Evolutionary conservation across 1,284 basidiomycete genomes (phyloP).

Genomic region (Trichosporon ovoides): DNA sequence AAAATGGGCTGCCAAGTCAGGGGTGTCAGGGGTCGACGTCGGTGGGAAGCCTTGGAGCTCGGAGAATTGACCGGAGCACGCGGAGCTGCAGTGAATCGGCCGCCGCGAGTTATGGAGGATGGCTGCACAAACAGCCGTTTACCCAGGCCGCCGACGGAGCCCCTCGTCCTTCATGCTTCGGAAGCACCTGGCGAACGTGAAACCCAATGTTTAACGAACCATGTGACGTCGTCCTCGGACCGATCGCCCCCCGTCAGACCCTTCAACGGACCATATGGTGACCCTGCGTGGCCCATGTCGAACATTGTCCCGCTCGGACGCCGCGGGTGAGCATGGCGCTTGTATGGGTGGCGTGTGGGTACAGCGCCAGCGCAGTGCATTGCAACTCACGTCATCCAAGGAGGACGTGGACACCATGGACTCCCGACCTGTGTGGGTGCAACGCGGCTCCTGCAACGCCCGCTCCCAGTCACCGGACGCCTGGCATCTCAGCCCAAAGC

Average conservation of each 20-base stretch:
- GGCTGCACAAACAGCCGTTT: background rate
- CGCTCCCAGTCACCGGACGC: too few relatives aligned
- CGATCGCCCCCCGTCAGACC: background rate
- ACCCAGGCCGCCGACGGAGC: background rate
- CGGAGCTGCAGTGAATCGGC: background rate
- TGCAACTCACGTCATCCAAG: background rate
- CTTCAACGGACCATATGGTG: too few relatives aligned
- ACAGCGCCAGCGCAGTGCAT: background rate
- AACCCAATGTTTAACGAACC: background rate
- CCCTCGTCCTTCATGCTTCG: background rate
- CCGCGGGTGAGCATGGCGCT: background rate
- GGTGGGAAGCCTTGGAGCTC: background rate
- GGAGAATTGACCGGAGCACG: background rate
- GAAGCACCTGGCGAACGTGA: background rate
- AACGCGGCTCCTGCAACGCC: too few relatives aligned
- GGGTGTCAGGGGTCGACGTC: too few relatives aligned
- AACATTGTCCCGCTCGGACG: background rate
- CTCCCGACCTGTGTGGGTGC: background rate
- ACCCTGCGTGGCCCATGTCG: too few relatives aligned
- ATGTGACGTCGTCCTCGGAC: slow-evolving; percentile 3
- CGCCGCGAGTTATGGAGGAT: background rate
- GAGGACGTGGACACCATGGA: background rate
- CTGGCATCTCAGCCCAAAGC: too few relatives aligned
- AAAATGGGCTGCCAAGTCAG: too few relatives aligned
- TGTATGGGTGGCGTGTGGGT: slow-evolving; percentile 2